Conservation (phyloP, 1,139 yeast genomes). For the Debaryomyces udenii region DNA sequence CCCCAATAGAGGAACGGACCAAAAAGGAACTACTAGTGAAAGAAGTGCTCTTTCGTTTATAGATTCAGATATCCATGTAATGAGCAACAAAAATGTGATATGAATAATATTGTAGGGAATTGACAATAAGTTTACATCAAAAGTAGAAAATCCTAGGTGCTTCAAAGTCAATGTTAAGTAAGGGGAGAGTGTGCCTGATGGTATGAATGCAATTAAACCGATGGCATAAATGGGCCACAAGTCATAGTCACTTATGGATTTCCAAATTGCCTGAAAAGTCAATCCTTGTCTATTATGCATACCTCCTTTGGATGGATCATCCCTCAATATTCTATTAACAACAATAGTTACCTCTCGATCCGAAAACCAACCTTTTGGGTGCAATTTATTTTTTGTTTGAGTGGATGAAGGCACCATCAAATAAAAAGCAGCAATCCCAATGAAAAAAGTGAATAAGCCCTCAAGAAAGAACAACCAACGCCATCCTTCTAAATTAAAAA, state of each 20-base stretch:
- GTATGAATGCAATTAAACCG: slow-evolving; percentile 51
- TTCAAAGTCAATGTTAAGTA: slow-evolving; percentile 57
- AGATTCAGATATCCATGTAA: slow-evolving; percentile 46
- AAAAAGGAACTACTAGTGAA: slow-evolving; percentile 39
- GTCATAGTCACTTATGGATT: slow-evolving; percentile 54
- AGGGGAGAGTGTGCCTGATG: slow-evolving; percentile 41
- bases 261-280: slow-evolving; percentile 37
- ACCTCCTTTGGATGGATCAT: slow-evolving; percentile 71
- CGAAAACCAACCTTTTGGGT: slow-evolving; percentile 64
- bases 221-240: slow-evolving; percentile 61
- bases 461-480: slow-evolving; percentile 67
- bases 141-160: slow-evolving; percentile 57
- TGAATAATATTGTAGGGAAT: slow-evolving; percentile 50
- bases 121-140: slow-evolving; percentile 56
- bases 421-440: slow-evolving; percentile 57
- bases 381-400: slow-evolving; percentile 55
- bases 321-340: slow-evolving; percentile 63
- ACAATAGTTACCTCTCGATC: slow-evolving; percentile 64
- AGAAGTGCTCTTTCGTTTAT: slow-evolving; percentile 38
- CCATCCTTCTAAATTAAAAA: slow-evolving; percentile 54
- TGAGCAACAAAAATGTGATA: slow-evolving; percentile 38
- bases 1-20: slow-evolving; percentile 40
- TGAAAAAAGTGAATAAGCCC: slow-evolving; percentile 56
- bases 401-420: slow-evolving; percentile 63
- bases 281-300: slow-evolving; percentile 68